phyloP scores from a whole-genome alignment of 305 asterid genomes.

The Withania somnifera region DNA sequence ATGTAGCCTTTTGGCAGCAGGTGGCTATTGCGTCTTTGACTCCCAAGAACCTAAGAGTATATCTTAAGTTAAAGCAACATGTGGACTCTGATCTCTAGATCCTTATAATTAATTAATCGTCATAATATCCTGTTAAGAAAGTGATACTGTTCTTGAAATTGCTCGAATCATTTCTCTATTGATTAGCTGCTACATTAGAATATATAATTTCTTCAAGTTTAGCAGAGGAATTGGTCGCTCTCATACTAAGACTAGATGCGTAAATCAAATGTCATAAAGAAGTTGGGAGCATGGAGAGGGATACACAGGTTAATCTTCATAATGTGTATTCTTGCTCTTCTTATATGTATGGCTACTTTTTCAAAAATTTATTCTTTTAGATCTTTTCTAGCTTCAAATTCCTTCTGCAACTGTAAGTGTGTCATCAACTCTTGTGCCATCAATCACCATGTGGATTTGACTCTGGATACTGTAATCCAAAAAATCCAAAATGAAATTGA shows the following conservation, averaged over 20 bases:
- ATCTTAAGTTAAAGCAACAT: not conserved
- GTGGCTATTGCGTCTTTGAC: not conserved
- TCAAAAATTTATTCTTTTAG: constrained; percentile 30
- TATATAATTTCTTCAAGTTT: not conserved
- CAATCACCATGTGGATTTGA: constrained; percentile 9
- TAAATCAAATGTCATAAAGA: constrained; percentile 14
- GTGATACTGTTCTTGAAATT: not conserved
- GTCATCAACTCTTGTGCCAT: not conserved
- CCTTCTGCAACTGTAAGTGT: constrained; percentile 12
- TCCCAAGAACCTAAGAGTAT: not conserved
- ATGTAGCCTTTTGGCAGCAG: not conserved
- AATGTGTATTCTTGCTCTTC: constrained; percentile 13
- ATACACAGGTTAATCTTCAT: constrained; percentile 21
- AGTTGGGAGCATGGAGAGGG: constrained; percentile 22
- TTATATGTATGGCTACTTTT: constrained; percentile 27
- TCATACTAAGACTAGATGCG: constrained; percentile 10
- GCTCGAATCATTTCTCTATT: not conserved
- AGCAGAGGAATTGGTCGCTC: not conserved
- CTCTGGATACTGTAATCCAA: constrained; percentile 18
- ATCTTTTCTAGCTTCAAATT: constrained; percentile 19
- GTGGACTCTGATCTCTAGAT: constrained; percentile 24
- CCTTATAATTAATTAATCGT: not conserved
- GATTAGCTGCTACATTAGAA: not conserved
- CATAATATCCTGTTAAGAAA: not conserved
- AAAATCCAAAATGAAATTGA: constrained; percentile 33